Base-by-base conservation (phyloP, 306 rosid species). In the Arachis hypogaea region DNA sequence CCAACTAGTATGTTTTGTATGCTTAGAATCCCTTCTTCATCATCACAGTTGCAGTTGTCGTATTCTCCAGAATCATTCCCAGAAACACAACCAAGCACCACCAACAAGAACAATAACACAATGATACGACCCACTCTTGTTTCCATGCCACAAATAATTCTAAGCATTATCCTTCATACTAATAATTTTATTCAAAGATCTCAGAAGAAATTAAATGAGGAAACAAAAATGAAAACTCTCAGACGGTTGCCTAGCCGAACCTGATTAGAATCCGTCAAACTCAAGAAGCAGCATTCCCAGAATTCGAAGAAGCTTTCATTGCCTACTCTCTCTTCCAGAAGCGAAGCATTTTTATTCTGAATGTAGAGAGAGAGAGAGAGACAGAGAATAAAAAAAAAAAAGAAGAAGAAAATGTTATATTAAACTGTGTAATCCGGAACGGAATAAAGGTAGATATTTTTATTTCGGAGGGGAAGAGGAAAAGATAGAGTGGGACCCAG, bases 11-110 rank as follows among this genome's bases (percentile, higher is more conserved):
- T 85, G 82, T 63, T 85, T 1, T 89, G 89, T 2, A 86, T 78
- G 80, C 88, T 86, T 93, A 86, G 86, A 66, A 77, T 4, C 61
- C 90, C 90, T 46, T 80, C 94, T 11, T 87, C 94, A 2, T 81
- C 96, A 10, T 81, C 92, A 50, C 92, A 89, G 28, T 78, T 76
- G 61, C 92, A 89, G 11, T 66, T 44, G 7, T 70, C 80, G 60
- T 69, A 84, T 36, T 79, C 95, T 78, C 45, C 9, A 5, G 46
- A 64, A 58, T 70, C 85, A 36, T 2, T 30, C 59, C 85, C 90
- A 44, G 71, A 66, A 43, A 73, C 87, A 64, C 44, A 81, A n/a
- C 72, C 7, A 65, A 82, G 59, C 4, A 65, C 12, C 68, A 45
- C 7, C 75, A 72, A 79, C 10, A 11, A 82, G 33, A 82, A 57